A percentile compares a stretch with the other conserved stretches of the same genome.
phyloP scores from a whole-genome alignment of 257 asterid species.

The Solanum corneliomulleri region DNA sequence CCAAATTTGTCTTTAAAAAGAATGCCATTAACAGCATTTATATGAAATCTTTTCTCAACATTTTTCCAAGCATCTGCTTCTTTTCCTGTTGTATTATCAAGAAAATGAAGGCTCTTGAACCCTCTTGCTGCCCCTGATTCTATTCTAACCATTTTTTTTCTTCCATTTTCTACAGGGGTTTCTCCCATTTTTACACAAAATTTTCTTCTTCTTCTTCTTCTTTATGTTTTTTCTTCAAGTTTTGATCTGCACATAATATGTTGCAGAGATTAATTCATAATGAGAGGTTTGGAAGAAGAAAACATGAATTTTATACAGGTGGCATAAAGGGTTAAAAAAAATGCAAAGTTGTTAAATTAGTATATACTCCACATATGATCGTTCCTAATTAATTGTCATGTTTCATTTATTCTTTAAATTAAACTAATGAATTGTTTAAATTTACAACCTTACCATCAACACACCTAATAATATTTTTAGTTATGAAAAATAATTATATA shows the following conservation, averaged over 20 bases:
- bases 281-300: neutral
- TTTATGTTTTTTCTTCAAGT: too few species aligned
- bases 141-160: constrained; percentile 18
- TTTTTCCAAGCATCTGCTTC: constrained; percentile 73
- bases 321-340: neutral
- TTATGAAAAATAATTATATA: too few species aligned
- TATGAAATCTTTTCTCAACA: constrained; percentile 47
- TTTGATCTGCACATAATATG: neutral
- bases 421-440: too few species aligned
- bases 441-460: neutral
- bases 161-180: neutral
- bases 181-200: constrained; percentile 4
- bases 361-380: neutral
- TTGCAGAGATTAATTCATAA: neutral
- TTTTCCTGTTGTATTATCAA: constrained; percentile 56
- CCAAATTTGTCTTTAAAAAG: constrained; percentile 72
- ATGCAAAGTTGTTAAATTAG: neutral
- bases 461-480: too few species aligned
- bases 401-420: neutral
- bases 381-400: neutral
- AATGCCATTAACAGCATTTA: constrained; percentile 30
- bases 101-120: constrained; percentile 60
- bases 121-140: constrained; percentile 61
- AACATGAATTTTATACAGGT: neutral
- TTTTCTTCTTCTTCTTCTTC: constrained; percentile 6